Evolutionary conservation across 129 eudicot species (phyloP).

Genomic region (Flaveria trinervia): DNA sequence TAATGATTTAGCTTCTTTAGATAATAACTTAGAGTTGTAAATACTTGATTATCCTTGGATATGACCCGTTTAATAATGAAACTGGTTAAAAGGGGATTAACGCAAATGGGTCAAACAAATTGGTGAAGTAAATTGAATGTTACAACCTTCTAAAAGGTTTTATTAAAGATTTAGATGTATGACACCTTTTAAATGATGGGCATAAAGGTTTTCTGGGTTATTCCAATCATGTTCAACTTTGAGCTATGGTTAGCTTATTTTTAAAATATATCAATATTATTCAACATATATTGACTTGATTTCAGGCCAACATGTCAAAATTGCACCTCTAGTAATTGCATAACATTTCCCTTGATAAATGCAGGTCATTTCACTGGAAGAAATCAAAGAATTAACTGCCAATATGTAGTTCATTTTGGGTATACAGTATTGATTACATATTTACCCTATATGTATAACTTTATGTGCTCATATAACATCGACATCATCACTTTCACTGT

Average conservation of each 20-base stretch:
- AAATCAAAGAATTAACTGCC: constrained; percentile 74
- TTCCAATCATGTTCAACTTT: background rate
- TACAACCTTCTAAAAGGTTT: background rate
- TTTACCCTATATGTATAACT: background rate
- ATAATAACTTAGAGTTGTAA: background rate
- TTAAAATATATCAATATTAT: background rate
- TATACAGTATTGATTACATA: background rate
- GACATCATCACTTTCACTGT: background rate
- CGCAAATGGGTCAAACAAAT: background rate
- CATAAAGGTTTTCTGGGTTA: background rate
- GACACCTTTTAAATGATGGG: background rate
- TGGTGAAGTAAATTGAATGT: background rate
- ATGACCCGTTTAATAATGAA: background rate
- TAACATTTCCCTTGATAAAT: constrained; percentile 12
- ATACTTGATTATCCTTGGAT: background rate
- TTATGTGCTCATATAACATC: constrained; percentile 3
- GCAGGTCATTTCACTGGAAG: constrained; percentile 74
- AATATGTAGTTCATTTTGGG: constrained; percentile 53
- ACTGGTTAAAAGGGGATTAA: background rate
- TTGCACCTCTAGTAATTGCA: background rate
- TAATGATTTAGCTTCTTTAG: background rate
- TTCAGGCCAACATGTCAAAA: background rate
- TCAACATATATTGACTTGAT: background rate
- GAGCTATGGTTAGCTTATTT: background rate
- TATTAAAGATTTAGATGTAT: background rate